phyloP scores from a whole-genome alignment of 208 protist genomes.

The Crithidia sp. region DNA sequence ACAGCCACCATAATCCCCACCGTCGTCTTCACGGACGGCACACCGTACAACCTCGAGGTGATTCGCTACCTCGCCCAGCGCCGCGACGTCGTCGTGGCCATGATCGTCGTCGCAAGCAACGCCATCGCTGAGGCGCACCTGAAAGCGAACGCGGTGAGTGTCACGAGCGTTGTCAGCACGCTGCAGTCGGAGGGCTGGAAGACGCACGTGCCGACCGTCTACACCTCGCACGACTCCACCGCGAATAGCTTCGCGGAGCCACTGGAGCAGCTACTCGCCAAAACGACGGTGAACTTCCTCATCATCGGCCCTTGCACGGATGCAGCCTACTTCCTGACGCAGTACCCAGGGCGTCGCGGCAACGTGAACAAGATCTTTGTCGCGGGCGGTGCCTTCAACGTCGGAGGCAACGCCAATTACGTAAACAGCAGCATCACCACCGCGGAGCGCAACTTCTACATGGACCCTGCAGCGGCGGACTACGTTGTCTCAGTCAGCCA shows the following conservation, averaged over 20 bases:
- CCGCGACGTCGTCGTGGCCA: conserved; percentile 54
- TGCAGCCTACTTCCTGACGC: conserved; percentile 60
- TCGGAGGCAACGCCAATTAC: conserved; percentile 42
- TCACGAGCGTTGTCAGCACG: conserved; percentile 36
- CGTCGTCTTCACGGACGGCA: conserved; percentile 76
- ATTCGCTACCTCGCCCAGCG: conserved; percentile 75
- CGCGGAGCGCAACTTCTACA: conserved; percentile 74
- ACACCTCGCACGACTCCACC: conserved; percentile 49
- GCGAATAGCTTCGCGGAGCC: conserved; percentile 30
- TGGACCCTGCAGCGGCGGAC: conserved; percentile 67
- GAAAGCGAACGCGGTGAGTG: conserved; percentile 25
- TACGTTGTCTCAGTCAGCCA: conserved; percentile 52
- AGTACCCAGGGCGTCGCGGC: conserved; percentile 21
- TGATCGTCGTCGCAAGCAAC: conserved; percentile 64
- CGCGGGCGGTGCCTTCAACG: conserved; percentile 60
- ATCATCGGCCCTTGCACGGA: conserved; percentile 71
- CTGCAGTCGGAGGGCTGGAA: conserved; percentile 50
- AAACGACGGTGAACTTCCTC: conserved; percentile 46
- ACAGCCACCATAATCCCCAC: conserved; percentile 26
- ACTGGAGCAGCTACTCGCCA: conserved; percentile 35
- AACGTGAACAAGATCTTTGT: conserved; percentile 45
- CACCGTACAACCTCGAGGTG: conserved; percentile 56
- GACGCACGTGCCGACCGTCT: conserved; percentile 44
- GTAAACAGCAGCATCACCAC: conserved; percentile 44
- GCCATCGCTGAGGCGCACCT: conserved; percentile 35